These are phyloP conservation scores for Barnettozyma sucrosica DNA, from an alignment of 805 yeast genomes.

Conservation along the genomic window DNA sequence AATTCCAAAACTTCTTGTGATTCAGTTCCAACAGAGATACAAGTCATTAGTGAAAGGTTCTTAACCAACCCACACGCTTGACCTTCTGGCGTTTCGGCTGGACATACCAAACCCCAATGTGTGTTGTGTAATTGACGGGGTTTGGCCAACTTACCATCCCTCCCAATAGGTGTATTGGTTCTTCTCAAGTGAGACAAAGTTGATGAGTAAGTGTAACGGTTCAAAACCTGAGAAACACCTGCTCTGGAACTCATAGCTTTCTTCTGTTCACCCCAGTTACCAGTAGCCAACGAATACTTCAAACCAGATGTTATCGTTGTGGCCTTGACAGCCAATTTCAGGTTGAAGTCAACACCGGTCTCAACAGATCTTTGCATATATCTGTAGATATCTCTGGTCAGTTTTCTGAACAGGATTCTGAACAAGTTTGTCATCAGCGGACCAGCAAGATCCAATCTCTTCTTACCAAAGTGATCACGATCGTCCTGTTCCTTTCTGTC, in stretches of 20 bases:
- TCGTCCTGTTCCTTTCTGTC: slow-evolving; percentile 98
- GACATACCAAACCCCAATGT: slow-evolving; percentile 99
- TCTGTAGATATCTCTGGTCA: slow-evolving; percentile 94
- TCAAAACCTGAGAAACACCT: slow-evolving; percentile 98
- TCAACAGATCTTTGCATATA: slow-evolving; percentile 99
- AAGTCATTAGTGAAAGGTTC: slow-evolving; percentile 92
- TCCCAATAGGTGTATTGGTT: slow-evolving; percentile 98
- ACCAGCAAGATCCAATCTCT: slow-evolving; percentile 97
- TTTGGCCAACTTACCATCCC: slow-evolving; percentile 98
- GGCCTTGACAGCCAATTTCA: slow-evolving; percentile 94
- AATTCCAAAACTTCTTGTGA: slow-evolving; percentile 90
- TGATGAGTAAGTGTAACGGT: slow-evolving; percentile 97
- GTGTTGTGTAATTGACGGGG: slow-evolving; percentile 99
- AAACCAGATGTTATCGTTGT: slow-evolving; percentile 96
- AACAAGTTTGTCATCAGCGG: slow-evolving; percentile 93
- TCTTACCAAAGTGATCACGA: slow-evolving; percentile 98
- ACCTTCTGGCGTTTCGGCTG: slow-evolving; percentile 99
- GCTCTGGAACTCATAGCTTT: slow-evolving; percentile 98
- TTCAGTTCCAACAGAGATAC: slow-evolving; percentile 97
- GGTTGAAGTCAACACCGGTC: slow-evolving; percentile 93
- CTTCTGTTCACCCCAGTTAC: slow-evolving; percentile 99
- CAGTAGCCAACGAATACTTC: slow-evolving; percentile 96
- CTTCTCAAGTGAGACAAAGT: slow-evolving; percentile 97
- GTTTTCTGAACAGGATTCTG: slow-evolving; percentile 87
- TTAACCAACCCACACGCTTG: slow-evolving; percentile 99